Base-by-base conservation (phyloP, 2,329 filamentous ascomycete genomes). In the Aspergillus pseudonomiae region DNA sequence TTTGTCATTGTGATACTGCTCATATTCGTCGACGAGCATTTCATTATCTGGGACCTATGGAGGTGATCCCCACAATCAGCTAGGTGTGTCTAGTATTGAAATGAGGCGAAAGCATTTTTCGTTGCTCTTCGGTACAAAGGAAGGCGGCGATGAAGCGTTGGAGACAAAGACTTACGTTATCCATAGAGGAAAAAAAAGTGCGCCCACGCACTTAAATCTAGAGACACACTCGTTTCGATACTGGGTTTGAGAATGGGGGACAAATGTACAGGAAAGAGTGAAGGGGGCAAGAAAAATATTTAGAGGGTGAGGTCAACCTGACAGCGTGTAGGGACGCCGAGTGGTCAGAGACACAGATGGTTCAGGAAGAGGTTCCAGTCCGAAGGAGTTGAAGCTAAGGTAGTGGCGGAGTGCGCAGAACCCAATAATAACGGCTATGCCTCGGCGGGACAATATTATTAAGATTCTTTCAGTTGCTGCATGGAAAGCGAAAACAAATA, bases 1-100 rank as follows among this genome's bases (percentile, higher is more conserved):
- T 75, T 87, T 86, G 74, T 88, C 86, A 79, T 88, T 85, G 74
- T 84, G 86, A 73, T 87, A 86, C 67, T 85, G 80, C 60, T 82
- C 81, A 68, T 82, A 81, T 65, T 81, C 79, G 71, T 89, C 86
- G 70, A 89, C 82, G 75, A 88, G 81, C 85, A 88, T 88, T 71
- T 88, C 86, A 78, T 82, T 86, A 70, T 84, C 85, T 68, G 77
- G 71, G 73, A 86, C 80, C 86, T 88, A 70, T 62, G 64, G 32
- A 39, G 59, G 60, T 75, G 69, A 64, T 70, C 76, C 76, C 67
- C 52, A 52, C 41, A 54, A 59, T 68, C 56, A 65, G 66, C 16
- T 26, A 6, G 14, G n/a, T n/a, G 28, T 19, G 26, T 32, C 24
- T 7, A 21, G 14, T 24, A 30, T 16, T 19, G 52, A 55, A 21